phyloP scores from a whole-genome alignment of 1,284 basidiomycete genomes.

The Leucoagaricus sp. region DNA sequence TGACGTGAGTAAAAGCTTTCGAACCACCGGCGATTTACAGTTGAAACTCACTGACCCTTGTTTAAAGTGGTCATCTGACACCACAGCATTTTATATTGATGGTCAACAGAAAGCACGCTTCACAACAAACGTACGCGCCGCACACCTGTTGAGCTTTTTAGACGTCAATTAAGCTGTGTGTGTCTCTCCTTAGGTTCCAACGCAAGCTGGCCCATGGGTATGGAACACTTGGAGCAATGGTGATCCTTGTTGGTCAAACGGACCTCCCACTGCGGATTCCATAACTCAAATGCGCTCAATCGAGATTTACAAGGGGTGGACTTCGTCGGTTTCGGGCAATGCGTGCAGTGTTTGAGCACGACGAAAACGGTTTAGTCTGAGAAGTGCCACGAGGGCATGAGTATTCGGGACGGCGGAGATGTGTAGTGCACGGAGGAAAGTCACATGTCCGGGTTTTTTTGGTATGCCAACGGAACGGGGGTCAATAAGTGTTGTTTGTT shows the following conservation, averaged over 20 bases:
- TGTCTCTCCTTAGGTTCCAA: slow-evolving; percentile 26
- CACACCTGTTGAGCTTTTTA: background rate
- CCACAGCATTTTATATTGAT: slow-evolving; percentile 35
- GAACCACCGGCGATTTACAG: background rate
- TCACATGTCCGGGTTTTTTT: no score
- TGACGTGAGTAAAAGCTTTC: slow-evolving; percentile 26
- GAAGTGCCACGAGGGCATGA: background rate
- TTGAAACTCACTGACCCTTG: slow-evolving; percentile 3
- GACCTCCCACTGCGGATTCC: slow-evolving; percentile 33
- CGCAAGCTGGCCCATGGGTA: slow-evolving; percentile 27
- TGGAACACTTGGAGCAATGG: slow-evolving; percentile 38
- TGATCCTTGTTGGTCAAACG: slow-evolving; percentile 34
- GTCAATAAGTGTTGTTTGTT: no score
- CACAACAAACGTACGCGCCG: slow-evolving; percentile 29
- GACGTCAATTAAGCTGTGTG: background rate
- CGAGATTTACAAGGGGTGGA: slow-evolving; percentile 33
- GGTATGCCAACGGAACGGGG: no score
- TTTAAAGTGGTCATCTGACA: slow-evolving; percentile 28
- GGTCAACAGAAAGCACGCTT: slow-evolving; percentile 29
- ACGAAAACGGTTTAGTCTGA: background rate
- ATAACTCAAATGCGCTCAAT: slow-evolving; percentile 36
- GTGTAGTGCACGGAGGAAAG: background rate
- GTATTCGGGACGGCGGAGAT: background rate
- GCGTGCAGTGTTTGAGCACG: slow-evolving; percentile 19
- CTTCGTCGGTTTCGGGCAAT: slow-evolving; percentile 24